Evolutionary conservation across 1,284 basidiomycete genomes (phyloP), one percentile per base, ranked within the genome.

Genomic region (Lignosus rhinocerotis): DNA sequence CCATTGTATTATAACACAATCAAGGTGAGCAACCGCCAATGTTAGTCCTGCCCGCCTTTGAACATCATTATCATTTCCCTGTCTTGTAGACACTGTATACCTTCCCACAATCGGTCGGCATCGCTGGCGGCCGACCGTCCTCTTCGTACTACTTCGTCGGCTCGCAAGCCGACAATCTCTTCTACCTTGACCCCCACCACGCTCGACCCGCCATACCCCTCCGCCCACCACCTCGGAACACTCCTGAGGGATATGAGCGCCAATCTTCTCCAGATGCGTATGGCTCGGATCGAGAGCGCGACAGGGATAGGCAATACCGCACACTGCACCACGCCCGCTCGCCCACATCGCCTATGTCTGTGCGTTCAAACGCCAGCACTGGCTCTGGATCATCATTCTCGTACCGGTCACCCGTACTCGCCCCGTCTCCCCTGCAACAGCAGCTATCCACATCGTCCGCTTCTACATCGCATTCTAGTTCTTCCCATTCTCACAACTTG

Each of bases 141-240:
- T 96, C 94, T 0, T 98, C 94, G 0, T 98, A 98, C 73, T 99
- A 98, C 76, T 99, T 99, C 72, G 92, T 98, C 51, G 96, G 94
- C 12, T 84, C 88, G 0, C 96, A 98, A 71, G 90, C 87, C 3
- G 90, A 94, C 65, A 90, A 86, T 53, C 80, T 97, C 6, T 96
- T 98, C 75, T 99, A 98, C 71, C 90, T 98, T 50, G 96, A 99
- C 73, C 96, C 96, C 0, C 96, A 98, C 71, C 88, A 96, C 68
- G 84, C 94, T 0, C 85, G 95, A 7, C 85, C 93, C 0, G 82
- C 93, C 0, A 79, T 99, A 10, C 87, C 91, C 0, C 80, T 96
- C 7, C 84, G 88, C 12, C 79, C 83, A 0, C 83, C 87, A 1
- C 65, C 70, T 11, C 58, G 59, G n/a, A 25, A 56, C 9, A 55